Percentiles rank a stretch among this genome's conserved stretches.
Conservation (phyloP, 1,284 basidiomycete genomes). For the Anthracocystis panici-leucophaei region DNA sequence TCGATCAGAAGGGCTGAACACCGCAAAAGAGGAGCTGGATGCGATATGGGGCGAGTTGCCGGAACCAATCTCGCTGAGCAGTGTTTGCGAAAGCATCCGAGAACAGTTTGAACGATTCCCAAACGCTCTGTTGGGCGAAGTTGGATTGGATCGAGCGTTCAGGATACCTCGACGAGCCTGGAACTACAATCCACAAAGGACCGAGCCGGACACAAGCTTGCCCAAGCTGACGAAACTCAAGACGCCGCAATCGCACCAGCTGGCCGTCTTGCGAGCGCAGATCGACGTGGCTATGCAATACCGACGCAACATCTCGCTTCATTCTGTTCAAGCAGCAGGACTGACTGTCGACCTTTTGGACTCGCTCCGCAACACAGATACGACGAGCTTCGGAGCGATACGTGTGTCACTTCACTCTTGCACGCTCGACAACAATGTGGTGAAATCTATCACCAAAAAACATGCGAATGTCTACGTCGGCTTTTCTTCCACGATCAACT, state of each 20-base stretch:
- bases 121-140: conserved; percentile 62
- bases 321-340: conserved; percentile 64
- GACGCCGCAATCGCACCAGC: conserved; percentile 62
- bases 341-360: conserved; percentile 51
- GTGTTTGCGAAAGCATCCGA: conserved; percentile 35
- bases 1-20: not conserved
- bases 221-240: conserved; percentile 53
- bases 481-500: conserved; percentile 65
- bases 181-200: conserved; percentile 36
- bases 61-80: conserved; percentile 46
- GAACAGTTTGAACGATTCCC: conserved; percentile 48
- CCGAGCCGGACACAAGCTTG: not conserved
- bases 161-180: conserved; percentile 51
- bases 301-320: conserved; percentile 61
- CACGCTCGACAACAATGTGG: conserved; percentile 59
- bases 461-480: conserved; percentile 62
- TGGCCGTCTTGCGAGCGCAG: conserved; percentile 57
- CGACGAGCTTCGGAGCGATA: conserved; percentile 38
- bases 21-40: conserved; percentile 34
- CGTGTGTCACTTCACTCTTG: conserved; percentile 63
- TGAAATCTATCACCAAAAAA: conserved; percentile 48
- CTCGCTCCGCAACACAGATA: conserved; percentile 33
- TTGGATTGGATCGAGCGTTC: conserved; percentile 65
- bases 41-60: conserved; percentile 53
- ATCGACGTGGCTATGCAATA: conserved; percentile 52